Evolutionary conservation across 768 basidiomycete species (phyloP).

Genomic region (Collybia nuda): DNA sequence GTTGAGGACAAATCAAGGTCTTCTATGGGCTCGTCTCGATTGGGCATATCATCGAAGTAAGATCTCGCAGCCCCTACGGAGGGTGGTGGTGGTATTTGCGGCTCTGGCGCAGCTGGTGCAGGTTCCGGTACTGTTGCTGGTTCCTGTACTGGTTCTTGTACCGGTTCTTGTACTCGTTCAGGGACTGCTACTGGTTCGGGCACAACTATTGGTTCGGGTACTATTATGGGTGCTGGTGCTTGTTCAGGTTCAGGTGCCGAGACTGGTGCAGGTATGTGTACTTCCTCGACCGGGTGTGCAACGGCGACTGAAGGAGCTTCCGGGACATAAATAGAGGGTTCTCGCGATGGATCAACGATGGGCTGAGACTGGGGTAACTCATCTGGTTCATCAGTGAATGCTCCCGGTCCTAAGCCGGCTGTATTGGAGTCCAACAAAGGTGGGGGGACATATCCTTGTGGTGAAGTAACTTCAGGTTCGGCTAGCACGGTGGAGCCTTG

Average conservation of each 20-base stretch:
- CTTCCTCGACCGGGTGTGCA: constrained; percentile 8
- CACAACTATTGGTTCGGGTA: not conserved
- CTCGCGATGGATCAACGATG: constrained; percentile 28
- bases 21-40: constrained; percentile 1
- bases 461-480: constrained; percentile 6
- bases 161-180: constrained; percentile 2
- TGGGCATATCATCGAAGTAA: constrained; percentile 11
- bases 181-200: constrained; percentile 2
- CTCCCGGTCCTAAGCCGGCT: constrained; percentile 38
- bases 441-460: constrained; percentile 34
- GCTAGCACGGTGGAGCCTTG: constrained; percentile 22
- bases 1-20: not conserved
- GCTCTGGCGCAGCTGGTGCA: not conserved
- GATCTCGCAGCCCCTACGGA: constrained; percentile 3
- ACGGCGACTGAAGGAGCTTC: constrained; percentile 1
- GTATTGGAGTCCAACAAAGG: constrained; percentile 36
- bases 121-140: not conserved
- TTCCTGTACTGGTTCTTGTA: too few relatives aligned
- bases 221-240: not conserved
- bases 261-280: not conserved
- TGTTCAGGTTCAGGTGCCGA: constrained; percentile 1
- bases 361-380: constrained; percentile 32
- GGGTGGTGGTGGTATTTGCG: constrained; percentile 4
- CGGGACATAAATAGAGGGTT: constrained; percentile 13
- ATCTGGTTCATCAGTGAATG: constrained; percentile 53